phyloP scores from a whole-genome alignment of 2,329 filamentous ascomycete species.

The Aspergillus sp. region DNA sequence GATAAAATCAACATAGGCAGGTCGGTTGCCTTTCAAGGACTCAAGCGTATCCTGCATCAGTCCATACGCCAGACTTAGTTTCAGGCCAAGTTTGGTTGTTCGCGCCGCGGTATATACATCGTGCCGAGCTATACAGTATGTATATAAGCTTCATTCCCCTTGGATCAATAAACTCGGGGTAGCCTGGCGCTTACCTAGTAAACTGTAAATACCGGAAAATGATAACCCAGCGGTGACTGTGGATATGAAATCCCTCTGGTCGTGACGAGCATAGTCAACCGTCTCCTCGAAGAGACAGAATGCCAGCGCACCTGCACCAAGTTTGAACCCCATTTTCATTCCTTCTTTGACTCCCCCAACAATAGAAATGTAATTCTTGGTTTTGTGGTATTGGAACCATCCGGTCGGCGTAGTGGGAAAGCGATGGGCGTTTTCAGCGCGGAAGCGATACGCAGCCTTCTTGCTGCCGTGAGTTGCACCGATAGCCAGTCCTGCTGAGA shows the following conservation, averaged over 20 bases:
- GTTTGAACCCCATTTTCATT: constrained; percentile 67
- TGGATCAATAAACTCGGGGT: not conserved
- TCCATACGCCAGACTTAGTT: constrained; percentile 78
- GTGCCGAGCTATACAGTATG: constrained; percentile 64
- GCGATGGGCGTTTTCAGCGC: constrained; percentile 94
- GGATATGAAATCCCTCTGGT: constrained; percentile 71
- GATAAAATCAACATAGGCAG: constrained; percentile 72
- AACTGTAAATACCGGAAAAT: constrained; percentile 81
- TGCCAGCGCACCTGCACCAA: constrained; percentile 70
- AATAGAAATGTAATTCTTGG: constrained; percentile 88
- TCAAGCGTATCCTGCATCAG: constrained; percentile 74
- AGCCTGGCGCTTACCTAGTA: constrained; percentile 66
- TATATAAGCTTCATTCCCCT: constrained; percentile 14
- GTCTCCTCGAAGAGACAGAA: constrained; percentile 84
- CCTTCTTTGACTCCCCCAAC: constrained; percentile 78
- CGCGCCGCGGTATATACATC: constrained; percentile 73
- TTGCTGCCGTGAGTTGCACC: constrained; percentile 72
- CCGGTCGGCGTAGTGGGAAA: constrained; percentile 78
- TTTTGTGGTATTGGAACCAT: constrained; percentile 99
- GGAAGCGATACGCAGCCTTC: constrained; percentile 76
- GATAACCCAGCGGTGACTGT: constrained; percentile 81
- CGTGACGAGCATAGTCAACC: constrained; percentile 65
- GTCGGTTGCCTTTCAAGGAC: constrained; percentile 66
- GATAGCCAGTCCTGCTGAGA: constrained; percentile 67
- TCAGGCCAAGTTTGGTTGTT: constrained; percentile 76